These are phyloP conservation scores for Bryoglossum gracile DNA, from an alignment of 495 filamentous ascomycete genomes.

Conservation along the genomic window DNA sequence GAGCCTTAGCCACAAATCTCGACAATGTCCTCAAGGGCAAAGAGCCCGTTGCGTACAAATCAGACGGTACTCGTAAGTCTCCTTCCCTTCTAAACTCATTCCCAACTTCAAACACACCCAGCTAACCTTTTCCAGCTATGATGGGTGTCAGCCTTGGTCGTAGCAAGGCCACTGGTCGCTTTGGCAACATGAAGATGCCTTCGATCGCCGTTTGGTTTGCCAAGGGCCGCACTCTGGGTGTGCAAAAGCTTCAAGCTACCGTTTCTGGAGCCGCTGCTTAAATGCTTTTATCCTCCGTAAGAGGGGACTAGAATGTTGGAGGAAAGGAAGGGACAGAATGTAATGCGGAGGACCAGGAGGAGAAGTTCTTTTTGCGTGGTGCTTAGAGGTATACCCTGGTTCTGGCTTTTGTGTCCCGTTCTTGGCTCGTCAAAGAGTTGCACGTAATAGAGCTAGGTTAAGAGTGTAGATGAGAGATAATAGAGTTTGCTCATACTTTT, in stretches of 20 bases:
- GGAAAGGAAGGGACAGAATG: too few species aligned
- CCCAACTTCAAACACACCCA: not conserved
- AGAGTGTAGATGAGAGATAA: too few species aligned
- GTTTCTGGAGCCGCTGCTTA: not conserved
- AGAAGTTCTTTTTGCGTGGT: too few species aligned
- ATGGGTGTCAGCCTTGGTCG: conserved; percentile 20
- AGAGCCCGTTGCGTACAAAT: conserved; percentile 33
- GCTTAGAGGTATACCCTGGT: too few species aligned
- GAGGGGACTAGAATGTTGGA: too few species aligned
- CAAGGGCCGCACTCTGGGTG: not conserved
- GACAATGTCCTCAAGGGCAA: conserved; percentile 25
- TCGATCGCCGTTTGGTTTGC: conserved; percentile 17
- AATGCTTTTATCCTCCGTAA: too few species aligned
- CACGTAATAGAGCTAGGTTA: too few species aligned
- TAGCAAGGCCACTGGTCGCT: conserved; percentile 19
- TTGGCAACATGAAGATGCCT: conserved; percentile 17
- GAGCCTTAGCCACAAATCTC: conserved; percentile 16
- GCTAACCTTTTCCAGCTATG: not conserved
- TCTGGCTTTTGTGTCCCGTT: too few species aligned
- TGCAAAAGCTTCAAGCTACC: not conserved
- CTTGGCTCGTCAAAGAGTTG: too few species aligned
- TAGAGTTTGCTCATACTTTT: too few species aligned
- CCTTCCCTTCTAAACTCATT: not conserved
- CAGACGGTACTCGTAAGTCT: conserved; percentile 23
- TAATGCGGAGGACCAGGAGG: too few species aligned